A percentile compares a stretch with the other conserved stretches of the same genome.
phyloP scores from a whole-genome alignment of 1,139 yeast genomes.

The Protomyces arabidopsidicola region DNA sequence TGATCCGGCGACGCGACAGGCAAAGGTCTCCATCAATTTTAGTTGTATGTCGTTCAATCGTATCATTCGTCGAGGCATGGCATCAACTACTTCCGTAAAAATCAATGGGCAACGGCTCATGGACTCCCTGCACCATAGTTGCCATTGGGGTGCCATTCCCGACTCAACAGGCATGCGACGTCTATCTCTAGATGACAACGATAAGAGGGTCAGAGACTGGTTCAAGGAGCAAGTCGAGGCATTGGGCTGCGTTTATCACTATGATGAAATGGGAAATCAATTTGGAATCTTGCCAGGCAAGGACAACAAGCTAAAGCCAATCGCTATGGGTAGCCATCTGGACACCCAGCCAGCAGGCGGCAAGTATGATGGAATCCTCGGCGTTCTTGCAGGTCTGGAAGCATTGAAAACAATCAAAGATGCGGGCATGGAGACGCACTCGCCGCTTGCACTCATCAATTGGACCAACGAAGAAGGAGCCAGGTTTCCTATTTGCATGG shows the following conservation, averaged over 20 bases:
- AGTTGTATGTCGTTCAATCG: too few species aligned
- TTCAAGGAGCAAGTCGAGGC: conserved; percentile 50
- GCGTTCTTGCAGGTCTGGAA: conserved; percentile 64
- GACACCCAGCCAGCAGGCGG: conserved; percentile 83
- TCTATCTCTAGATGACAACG: not conserved
- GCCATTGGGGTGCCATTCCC: not conserved
- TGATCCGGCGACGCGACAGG: too few species aligned
- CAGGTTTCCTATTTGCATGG: conserved; percentile 61
- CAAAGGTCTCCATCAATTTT: too few species aligned
- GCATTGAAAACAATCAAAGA: conserved; percentile 61
- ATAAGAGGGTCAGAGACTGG: conserved; percentile 58
- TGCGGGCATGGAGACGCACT: conserved; percentile 54
- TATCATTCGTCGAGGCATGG: not conserved
- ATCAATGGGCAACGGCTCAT: not conserved
- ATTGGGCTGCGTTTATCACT: conserved; percentile 55
- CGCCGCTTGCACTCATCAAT: conserved; percentile 58
- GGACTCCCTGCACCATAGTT: not conserved
- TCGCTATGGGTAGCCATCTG: conserved; percentile 67
- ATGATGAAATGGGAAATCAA: conserved; percentile 64
- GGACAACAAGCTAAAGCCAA: conserved; percentile 49
- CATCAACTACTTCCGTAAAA: not conserved
- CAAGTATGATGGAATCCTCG: conserved; percentile 65
- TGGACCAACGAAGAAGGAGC: conserved; percentile 84
- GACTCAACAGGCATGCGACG: not conserved
- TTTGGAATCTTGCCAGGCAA: conserved; percentile 62